These are phyloP conservation scores for Xylariaceae sp. DNA, from an alignment of 2,329 filamentous ascomycete genomes.

Conservation along the genomic window DNA sequence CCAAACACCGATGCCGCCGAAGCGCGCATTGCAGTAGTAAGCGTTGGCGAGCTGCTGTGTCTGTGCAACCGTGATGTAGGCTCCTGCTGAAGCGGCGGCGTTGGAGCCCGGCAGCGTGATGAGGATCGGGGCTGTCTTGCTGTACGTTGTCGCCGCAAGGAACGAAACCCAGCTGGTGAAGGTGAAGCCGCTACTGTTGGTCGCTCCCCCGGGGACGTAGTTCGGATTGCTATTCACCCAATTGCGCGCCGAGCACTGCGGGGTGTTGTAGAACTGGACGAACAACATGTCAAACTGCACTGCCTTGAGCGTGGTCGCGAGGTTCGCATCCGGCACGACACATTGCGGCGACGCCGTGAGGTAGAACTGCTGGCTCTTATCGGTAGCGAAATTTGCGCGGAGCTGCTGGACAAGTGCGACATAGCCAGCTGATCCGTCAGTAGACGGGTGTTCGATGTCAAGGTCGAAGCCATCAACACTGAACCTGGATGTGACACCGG, in stretches of 20 bases:
- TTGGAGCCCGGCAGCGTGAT: constrained; percentile 38
- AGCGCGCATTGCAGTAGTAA: constrained; percentile 34
- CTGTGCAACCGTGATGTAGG: constrained; percentile 32
- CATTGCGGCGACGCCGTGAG: constrained; percentile 46
- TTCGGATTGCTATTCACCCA: constrained; percentile 28
- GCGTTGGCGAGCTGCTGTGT: constrained; percentile 36
- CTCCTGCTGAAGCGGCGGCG: constrained; percentile 26
- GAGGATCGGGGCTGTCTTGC: constrained; percentile 40
- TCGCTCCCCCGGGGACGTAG: constrained; percentile 21
- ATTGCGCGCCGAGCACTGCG: constrained; percentile 29
- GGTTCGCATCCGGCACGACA: constrained; percentile 36
- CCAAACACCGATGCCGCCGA: constrained; percentile 45
- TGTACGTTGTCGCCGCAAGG: constrained; percentile 31
- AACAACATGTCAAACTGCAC: constrained; percentile 39
- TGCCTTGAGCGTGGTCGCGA: constrained; percentile 17
- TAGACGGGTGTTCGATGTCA: constrained; percentile 32
- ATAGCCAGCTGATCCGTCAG: constrained; percentile 30
- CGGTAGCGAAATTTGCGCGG: constrained; percentile 21
- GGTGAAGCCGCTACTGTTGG: constrained; percentile 34
- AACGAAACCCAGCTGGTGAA: constrained; percentile 40
- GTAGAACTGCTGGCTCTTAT: constrained; percentile 22
- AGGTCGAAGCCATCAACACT: constrained; percentile 31
- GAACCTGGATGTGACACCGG: constrained; percentile 16
- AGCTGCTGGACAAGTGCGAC: constrained; percentile 26
- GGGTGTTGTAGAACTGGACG: constrained; percentile 49